These are phyloP conservation scores for Monosporascus sp. DNA, from an alignment of 2,329 filamentous ascomycete genomes.

Conservation along the genomic window DNA sequence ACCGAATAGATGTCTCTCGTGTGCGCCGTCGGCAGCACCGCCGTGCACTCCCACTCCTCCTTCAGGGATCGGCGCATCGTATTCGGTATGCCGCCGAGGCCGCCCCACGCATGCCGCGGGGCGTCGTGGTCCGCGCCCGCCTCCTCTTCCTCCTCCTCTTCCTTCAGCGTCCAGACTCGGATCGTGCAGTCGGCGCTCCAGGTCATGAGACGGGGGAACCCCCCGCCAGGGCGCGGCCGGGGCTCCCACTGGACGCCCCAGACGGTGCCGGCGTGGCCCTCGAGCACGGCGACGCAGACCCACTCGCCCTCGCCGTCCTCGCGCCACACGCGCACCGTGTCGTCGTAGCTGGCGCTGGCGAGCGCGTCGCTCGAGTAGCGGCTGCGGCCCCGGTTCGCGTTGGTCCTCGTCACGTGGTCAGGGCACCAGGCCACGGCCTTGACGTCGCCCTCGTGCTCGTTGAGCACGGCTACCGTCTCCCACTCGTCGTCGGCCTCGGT, in stretches of 20 bases:
- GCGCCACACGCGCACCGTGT: conserved; percentile 81
- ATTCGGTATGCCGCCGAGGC: conserved; percentile 68
- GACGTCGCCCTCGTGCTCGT: conserved; percentile 92
- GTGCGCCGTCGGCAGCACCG: conserved; percentile 69
- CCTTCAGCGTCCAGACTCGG: conserved; percentile 69
- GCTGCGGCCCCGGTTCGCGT: conserved; percentile 35
- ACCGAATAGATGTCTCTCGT: conserved; percentile 79
- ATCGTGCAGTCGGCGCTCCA: conserved; percentile 80
- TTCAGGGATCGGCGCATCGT: conserved; percentile 75
- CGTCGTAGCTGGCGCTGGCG: conserved; percentile 89
- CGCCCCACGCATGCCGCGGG: conserved; percentile 31
- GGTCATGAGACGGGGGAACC: conserved; percentile 64
- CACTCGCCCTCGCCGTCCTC: conserved; percentile 88
- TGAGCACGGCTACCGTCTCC: conserved; percentile 91
- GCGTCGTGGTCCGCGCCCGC: conserved; percentile 11
- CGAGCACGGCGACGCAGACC: conserved; percentile 78
- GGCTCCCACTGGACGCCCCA: conserved; percentile 79
- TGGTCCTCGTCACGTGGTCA: conserved; percentile 37
- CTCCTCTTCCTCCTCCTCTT: conserved; percentile 43
- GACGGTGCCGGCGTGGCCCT: conserved; percentile 79
- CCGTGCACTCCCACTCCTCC: conserved; percentile 80
- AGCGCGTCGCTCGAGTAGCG: conserved; percentile 64
- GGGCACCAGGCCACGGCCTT: conserved; percentile 94
- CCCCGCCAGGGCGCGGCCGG: conserved; percentile 28
- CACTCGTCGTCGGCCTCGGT: conserved; percentile 84